phyloP scores from a whole-genome alignment of 371 early-diverging fungal species.

The Nematocida sp. region DNA sequence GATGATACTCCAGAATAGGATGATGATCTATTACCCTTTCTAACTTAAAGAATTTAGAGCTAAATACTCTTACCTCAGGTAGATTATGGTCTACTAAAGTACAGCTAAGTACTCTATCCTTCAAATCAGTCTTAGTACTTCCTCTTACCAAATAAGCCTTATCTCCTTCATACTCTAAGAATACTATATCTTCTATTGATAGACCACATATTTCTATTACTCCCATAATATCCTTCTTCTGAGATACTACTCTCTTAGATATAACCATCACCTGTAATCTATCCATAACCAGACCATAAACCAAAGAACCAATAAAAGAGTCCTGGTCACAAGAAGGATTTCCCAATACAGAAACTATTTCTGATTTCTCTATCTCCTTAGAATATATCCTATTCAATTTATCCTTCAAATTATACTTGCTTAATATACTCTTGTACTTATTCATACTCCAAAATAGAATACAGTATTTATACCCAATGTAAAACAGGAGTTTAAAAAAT shows the following conservation, averaged over 20 bases:
- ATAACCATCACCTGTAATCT: slow-evolving; percentile 62
- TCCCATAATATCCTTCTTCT: slow-evolving; percentile 61
- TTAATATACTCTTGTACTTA: slow-evolving; percentile 17
- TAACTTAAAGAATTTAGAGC: background rate
- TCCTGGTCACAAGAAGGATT: slow-evolving; percentile 63
- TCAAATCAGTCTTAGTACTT: background rate
- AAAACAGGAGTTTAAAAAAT: background rate
- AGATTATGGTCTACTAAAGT: slow-evolving; percentile 31
- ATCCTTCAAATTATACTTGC: background rate
- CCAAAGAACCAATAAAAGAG: slow-evolving; percentile 61
- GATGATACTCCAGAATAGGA: slow-evolving; percentile 6
- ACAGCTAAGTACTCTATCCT: background rate
- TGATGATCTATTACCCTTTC: slow-evolving; percentile 45
- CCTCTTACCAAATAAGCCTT: slow-evolving; percentile 7
- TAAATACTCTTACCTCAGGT: slow-evolving; percentile 3
- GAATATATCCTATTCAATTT: slow-evolving; percentile 3
- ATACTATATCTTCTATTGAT: slow-evolving; percentile 58
- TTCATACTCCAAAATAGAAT: background rate
- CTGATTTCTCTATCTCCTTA: slow-evolving; percentile 15
- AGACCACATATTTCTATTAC: slow-evolving; percentile 50
- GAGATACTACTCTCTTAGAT: slow-evolving; percentile 56
- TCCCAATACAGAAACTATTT: slow-evolving; percentile 56
- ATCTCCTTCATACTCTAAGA: slow-evolving; percentile 40
- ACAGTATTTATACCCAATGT: background rate
- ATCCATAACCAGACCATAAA: slow-evolving; percentile 55